Base-by-base conservation (phyloP, 495 filamentous ascomycete species). In the Coniosporium apollinis region DNA sequence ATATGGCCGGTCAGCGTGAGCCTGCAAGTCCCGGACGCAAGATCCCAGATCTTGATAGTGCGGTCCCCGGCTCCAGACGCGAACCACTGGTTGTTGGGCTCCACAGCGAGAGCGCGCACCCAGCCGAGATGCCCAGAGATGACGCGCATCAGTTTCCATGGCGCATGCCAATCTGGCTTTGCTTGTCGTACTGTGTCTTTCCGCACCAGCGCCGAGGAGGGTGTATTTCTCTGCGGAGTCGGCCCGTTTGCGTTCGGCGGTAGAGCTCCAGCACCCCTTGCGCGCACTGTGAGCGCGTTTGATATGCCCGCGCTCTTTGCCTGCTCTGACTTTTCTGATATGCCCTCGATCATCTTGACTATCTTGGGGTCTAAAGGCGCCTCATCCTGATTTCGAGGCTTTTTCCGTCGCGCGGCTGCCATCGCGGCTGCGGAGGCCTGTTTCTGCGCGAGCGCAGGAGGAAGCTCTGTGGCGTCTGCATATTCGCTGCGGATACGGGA, bases 41-140 rank as follows among this genome's bases (percentile, higher is more conserved):
- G 61, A 59, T 96, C 85, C 89, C 89, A 99, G 41, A 99, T 92
- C 59, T 99, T 99, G 56, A 99, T 94, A 3, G 91, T 96, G 16
- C 91, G 69, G 51, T 99, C 91, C 34, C 86, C 91, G 15, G 85
- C 84, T 36, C 91, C 91, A 50, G 83, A 93, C 18, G 81, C 89
- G 54, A 99, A 99, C 83, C 84, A 99, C 58, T 93, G 70, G 55
- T 99, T 99, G 46, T 82, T 80, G 1, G 91, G 91, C 53, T 96
- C 91, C 24, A 96, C 78, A 9, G 87, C 82, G 49, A 97, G 59
- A 47, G 70, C 71, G 24, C 91, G 70, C 39, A 99, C 91, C 91
- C 91, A 99, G 22, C 91, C 91, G 47, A 94, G 50, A 57, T 96
- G 91, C 19, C 91, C 91, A 5, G 83, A 92, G 38, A 99, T 93